phyloP scores from a whole-genome alignment of 2,329 filamentous ascomycete genomes.

The Apiospora saccharicola region DNA sequence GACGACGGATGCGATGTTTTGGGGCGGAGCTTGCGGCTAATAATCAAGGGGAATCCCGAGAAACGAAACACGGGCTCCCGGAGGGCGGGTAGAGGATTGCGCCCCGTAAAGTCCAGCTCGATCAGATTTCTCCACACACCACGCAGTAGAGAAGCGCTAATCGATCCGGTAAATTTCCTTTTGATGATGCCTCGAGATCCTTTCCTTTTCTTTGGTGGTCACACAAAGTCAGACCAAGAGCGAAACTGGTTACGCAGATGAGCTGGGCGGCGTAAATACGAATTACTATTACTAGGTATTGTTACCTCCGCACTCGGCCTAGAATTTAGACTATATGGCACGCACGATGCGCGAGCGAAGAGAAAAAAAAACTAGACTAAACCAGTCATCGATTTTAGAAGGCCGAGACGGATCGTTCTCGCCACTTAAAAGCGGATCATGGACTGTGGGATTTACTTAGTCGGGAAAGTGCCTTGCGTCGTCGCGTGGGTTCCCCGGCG shows the following conservation, averaged over 20 bases:
- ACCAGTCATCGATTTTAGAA: constrained; percentile 12
- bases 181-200: neutral
- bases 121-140: constrained; percentile 8
- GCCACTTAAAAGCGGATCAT: constrained; percentile 15
- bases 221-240: neutral
- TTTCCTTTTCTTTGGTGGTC: neutral
- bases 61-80: neutral
- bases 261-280: neutral
- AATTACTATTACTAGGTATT: neutral
- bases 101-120: neutral
- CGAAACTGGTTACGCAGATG: neutral
- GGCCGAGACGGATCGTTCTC: constrained; percentile 13
- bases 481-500: constrained; percentile 8
- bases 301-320: neutral
- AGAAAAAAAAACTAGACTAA: neutral
- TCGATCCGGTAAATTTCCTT: neutral
- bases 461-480: neutral
- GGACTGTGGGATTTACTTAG: constrained; percentile 3
- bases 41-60: neutral
- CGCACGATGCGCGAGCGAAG: neutral
- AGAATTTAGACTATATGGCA: neutral
- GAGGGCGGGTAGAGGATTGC: neutral
- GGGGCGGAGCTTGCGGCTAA: neutral
- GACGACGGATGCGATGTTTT: neutral
- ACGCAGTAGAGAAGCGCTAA: neutral